Base-by-base conservation (phyloP, 1,284 basidiomycete species). In the Cryptococcus jaspeensis region DNA sequence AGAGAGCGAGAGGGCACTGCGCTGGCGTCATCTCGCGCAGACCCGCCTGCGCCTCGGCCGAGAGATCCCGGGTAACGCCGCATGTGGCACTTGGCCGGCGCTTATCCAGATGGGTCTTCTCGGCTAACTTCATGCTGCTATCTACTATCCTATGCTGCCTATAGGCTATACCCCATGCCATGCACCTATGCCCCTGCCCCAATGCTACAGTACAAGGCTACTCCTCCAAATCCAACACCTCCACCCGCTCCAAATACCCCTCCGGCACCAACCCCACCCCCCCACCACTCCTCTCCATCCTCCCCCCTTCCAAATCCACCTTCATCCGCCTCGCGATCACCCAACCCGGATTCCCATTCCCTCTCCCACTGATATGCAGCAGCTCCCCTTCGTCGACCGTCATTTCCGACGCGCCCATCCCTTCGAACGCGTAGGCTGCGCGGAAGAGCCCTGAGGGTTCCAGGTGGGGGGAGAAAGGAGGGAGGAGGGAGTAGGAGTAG, bases 301-400 rank as follows among this genome's bases (percentile, higher is more conserved):
- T 46, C 1, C 48, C 54, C 12, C 7, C 43, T 13, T 61, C 64
- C n/a, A n/a, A n/a, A n/a, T n/a, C n/a, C 5, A 58, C 48, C 9
- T 51, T 58, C 25, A 67, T 56, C 38, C 60, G 64, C 22, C 70
- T 62, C 22, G 72, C 76, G n/a, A 78, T 69, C 38, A 78, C 76
- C 76, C 76, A 78, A 9, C 76, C 76, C 36, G 68, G 63, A 38
- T 69, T 70, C 4, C 73, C 73, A 43, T 73, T 72, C 5, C 76
- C 75, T 51, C 73, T 55, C 13, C 73, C 73, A 15, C 62, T 59
- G n/a, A 78, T 65, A 25, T 72, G 64, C 20, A 78, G 50, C 25
- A 76, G 42, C 47, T 75, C 73, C 11, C 73, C 75, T 51, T 73
- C 74, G 13, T 60, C 63, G 4, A 78, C 50, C 1, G 53, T 61